These are phyloP conservation scores for Rauvolfia tetraphylla DNA, from an alignment of 257 asterid species.

Conservation along the genomic window DNA sequence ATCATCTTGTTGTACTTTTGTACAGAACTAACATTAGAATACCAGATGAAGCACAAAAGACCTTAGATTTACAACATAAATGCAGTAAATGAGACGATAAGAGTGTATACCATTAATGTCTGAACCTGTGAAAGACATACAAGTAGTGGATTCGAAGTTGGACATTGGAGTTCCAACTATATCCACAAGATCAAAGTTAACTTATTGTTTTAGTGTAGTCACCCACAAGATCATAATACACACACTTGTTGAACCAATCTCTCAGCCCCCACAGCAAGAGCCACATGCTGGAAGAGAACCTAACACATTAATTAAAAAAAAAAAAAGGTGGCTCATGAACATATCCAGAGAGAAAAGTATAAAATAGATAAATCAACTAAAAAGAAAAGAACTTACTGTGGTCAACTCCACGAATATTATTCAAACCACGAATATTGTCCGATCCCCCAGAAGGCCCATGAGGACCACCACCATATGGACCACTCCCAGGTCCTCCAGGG, in stretches of 20 bases:
- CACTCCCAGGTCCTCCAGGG: conserved; percentile 88
- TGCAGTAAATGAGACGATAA: neutral
- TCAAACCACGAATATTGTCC: conserved; percentile 71
- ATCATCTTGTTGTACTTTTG: neutral
- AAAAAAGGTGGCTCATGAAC: neutral
- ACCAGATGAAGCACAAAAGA: neutral
- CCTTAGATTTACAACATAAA: too few species aligned
- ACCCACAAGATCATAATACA: neutral
- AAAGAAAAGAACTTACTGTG: conserved; percentile 61
- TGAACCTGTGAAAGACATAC: neutral
- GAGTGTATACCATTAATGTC: too few species aligned
- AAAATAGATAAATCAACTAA: neutral
- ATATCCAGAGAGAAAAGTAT: neutral
- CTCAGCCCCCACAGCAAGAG: conserved; percentile 88
- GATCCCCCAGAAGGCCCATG: conserved; percentile 88
- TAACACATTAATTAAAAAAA: conserved; percentile 16
- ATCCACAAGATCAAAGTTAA: conserved; percentile 11
- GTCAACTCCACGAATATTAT: conserved; percentile 64
- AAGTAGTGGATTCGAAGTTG: neutral
- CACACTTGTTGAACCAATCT: neutral
- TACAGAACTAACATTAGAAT: neutral
- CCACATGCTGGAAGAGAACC: conserved; percentile 97
- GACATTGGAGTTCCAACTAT: neutral
- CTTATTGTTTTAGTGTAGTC: conserved; percentile 3
- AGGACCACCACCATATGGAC: conserved; percentile 90